Conservation (phyloP, 2,329 filamentous ascomycete species). For the Periconia sp. region DNA sequence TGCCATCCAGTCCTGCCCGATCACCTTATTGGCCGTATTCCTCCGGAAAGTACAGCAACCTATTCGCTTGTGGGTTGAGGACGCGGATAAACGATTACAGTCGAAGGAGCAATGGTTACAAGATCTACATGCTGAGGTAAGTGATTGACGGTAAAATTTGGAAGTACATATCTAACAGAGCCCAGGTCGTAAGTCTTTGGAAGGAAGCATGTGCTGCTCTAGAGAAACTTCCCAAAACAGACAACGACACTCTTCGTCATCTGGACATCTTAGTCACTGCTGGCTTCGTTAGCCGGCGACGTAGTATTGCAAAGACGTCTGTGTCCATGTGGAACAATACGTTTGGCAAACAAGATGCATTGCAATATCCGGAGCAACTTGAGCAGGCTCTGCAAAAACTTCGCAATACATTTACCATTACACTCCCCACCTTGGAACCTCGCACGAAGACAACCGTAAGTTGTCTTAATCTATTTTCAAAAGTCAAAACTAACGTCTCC, state of each 20-base stretch:
- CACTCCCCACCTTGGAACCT: conserved; percentile 52
- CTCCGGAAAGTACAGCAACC: conserved; percentile 65
- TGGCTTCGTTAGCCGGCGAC: conserved; percentile 56
- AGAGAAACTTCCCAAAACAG: conserved; percentile 59
- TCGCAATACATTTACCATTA: conserved; percentile 56
- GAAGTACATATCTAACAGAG: conserved; percentile 12
- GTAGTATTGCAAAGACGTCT: conserved; percentile 53
- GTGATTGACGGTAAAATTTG: not conserved
- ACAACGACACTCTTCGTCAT: conserved; percentile 58
- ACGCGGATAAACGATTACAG: conserved; percentile 45
- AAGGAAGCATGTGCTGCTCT: conserved; percentile 54
- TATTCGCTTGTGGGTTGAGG: conserved; percentile 65
- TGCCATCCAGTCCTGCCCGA: conserved; percentile 43
- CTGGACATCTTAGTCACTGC: conserved; percentile 55
- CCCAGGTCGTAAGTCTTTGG: conserved; percentile 44
- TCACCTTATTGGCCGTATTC: conserved; percentile 56
- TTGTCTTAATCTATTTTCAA: conserved; percentile 44
- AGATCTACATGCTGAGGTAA: conserved; percentile 27
- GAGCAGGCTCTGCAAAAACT: conserved; percentile 64
- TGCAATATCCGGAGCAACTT: conserved; percentile 68
- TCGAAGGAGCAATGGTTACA: conserved; percentile 21
- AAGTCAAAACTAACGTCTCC: conserved; percentile 33
- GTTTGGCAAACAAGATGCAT: conserved; percentile 61
- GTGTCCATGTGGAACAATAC: conserved; percentile 69
- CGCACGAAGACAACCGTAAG: conserved; percentile 41